A percentile compares a stretch with the other conserved stretches of the same genome.
Evolutionary conservation across 2,329 filamentous ascomycete genomes (phyloP).

Genomic region (Alternaria triticina): DNA sequence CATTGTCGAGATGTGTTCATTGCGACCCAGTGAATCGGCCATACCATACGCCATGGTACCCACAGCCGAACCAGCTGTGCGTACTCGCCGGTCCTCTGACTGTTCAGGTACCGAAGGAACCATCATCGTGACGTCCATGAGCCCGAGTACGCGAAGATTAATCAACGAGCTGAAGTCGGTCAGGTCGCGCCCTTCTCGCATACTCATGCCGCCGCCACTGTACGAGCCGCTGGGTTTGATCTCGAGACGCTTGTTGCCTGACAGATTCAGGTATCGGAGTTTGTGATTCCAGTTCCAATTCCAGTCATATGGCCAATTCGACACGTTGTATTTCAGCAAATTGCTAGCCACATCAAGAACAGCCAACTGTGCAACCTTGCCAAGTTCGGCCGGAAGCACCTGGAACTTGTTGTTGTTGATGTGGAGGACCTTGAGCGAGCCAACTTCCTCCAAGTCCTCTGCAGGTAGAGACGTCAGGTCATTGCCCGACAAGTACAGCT

Average conservation of each 20-base stretch:
- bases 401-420: constrained; percentile 99
- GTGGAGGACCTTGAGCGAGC: constrained; percentile 85
- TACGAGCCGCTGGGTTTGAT: constrained; percentile 74
- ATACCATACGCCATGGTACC: constrained; percentile 94
- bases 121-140: constrained; percentile 98
- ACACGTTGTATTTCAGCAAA: constrained; percentile 95
- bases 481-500: constrained; percentile 94
- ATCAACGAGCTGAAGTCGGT: constrained; percentile 88
- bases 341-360: constrained; percentile 96
- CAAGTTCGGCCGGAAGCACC: constrained; percentile 92
- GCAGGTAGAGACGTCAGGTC: constrained; percentile 89
- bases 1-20: constrained; percentile 93
- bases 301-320: constrained; percentile 99
- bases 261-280: constrained; percentile 91
- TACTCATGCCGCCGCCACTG: constrained; percentile 53
- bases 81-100: constrained; percentile 90
- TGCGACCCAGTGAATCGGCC: constrained; percentile 91
- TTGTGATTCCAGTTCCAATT: constrained; percentile 99
- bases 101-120: constrained; percentile 93
- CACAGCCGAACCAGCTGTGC: constrained; percentile 94
- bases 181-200: constrained; percentile 69
- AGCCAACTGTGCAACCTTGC: constrained; percentile 88
- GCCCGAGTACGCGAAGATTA: constrained; percentile 84
- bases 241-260: constrained; percentile 93
- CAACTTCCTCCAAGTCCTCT: constrained; percentile 91